Percentiles rank a stretch among this genome's conserved stretches.
These are phyloP conservation scores for Coniferiporia sulphurascens DNA, from an alignment of 1,284 basidiomycete species.

Conservation along the genomic window DNA sequence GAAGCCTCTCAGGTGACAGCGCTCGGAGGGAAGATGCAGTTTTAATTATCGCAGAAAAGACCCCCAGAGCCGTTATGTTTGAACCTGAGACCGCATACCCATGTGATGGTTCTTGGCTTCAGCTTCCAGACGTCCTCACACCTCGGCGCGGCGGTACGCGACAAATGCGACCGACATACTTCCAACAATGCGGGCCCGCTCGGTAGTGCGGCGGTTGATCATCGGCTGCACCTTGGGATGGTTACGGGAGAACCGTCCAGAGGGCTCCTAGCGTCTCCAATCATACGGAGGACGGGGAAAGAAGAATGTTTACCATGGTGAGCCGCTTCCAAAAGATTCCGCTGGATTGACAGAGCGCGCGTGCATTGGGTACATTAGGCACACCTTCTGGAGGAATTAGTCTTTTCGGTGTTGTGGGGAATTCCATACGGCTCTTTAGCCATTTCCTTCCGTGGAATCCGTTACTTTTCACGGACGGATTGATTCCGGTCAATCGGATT, in stretches of 20 bases:
- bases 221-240: conserved; percentile 21
- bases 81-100: not conserved
- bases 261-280: not conserved
- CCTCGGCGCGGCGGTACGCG: not conserved
- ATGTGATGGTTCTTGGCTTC: conserved; percentile 9
- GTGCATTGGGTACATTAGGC: not conserved
- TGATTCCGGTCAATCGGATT: too few relatives aligned
- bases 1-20: not conserved
- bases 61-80: not conserved
- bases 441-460: too few relatives aligned
- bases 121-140: not conserved
- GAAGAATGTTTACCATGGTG: not conserved
- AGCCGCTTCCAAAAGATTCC: not conserved
- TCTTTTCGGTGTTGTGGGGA: too few relatives aligned
- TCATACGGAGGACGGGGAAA: not conserved
- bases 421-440: too few relatives aligned
- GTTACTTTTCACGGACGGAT: too few relatives aligned
- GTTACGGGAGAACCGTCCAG: conserved; percentile 15
- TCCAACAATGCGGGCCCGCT: conserved; percentile 8
- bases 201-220: conserved; percentile 19
- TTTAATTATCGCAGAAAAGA: not conserved
- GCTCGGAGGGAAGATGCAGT: not conserved
- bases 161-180: conserved; percentile 1
- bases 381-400: too few relatives aligned
- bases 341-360: not conserved